Percentiles rank a stretch among this genome's conserved stretches.
Evolutionary conservation across 352 stramenopile genomes (phyloP).

Genomic region (Phytophthora lateralis): DNA sequence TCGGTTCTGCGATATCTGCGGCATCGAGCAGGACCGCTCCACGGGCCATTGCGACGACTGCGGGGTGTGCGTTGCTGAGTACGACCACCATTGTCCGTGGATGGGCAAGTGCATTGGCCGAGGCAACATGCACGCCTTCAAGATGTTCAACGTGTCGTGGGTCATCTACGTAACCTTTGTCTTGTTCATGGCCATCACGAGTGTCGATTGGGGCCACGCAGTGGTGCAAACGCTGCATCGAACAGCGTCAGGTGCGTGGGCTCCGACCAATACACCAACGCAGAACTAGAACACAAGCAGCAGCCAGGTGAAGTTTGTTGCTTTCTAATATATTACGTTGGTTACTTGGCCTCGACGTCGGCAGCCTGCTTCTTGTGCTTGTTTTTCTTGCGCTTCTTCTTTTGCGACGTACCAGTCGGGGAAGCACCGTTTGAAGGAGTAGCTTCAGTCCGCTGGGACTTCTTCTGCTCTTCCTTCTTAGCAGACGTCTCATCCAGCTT

Average conservation of each 20-base stretch:
- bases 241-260: conserved; percentile 34
- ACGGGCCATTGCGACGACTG: conserved; percentile 94
- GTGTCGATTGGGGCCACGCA: conserved; percentile 51
- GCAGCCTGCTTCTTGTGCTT: conserved; percentile 38
- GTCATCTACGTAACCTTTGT: conserved; percentile 88
- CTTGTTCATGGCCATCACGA: conserved; percentile 61
- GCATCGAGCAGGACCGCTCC: conserved; percentile 55
- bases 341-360: conserved; percentile 22
- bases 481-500: conserved; percentile 18
- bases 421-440: conserved; percentile 7
- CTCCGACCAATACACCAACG: conserved; percentile 1
- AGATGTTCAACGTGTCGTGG: conserved; percentile 88
- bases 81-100: conserved; percentile 94
- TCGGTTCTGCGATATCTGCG: conserved; percentile 75
- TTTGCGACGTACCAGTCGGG: conserved; percentile 36
- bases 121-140: conserved; percentile 91
- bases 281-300: conserved; percentile 8
- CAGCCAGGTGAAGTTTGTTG: neutral
- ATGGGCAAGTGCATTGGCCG: conserved; percentile 95
- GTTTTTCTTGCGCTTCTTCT: conserved; percentile 72
- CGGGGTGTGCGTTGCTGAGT: conserved; percentile 90
- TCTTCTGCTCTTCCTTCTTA: conserved; percentile 29
- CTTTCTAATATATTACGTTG: conserved; percentile 33
- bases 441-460: conserved; percentile 3
- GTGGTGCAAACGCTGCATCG: conserved; percentile 46